phyloP scores from a whole-genome alignment of 768 basidiomycete species.

The Lactarius sanguifluus region DNA sequence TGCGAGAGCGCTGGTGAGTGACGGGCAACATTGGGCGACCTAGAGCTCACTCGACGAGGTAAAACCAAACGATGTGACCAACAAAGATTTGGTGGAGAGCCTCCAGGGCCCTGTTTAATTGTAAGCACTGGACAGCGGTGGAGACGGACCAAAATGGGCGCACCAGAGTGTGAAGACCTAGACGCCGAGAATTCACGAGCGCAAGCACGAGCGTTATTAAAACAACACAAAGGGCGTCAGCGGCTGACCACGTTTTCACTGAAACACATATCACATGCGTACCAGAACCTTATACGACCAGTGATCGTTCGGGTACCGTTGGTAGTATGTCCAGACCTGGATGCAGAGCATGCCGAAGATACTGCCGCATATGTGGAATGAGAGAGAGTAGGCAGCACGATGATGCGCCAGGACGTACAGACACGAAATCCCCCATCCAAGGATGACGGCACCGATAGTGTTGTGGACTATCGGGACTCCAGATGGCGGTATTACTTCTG shows the following conservation, averaged over 20 bases:
- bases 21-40: no score
- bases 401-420: conserved; percentile 21
- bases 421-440: conserved; percentile 28
- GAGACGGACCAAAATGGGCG: background rate
- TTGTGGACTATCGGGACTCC: conserved; percentile 8
- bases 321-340: conserved; percentile 26
- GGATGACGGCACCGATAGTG: conserved; percentile 25
- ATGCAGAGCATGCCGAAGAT: conserved; percentile 29
- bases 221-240: background rate
- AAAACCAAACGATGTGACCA: conserved; percentile 25
- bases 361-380: conserved; percentile 7
- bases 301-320: conserved; percentile 27
- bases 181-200: background rate
- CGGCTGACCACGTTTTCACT: no score
- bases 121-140: background rate
- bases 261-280: background rate
- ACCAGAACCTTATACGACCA: conserved; percentile 26
- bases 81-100: conserved; percentile 26
- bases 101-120: conserved; percentile 21
- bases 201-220: background rate
- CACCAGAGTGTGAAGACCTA: conserved; percentile 26
- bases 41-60: conserved; percentile 17
- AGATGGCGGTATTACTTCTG: no score
- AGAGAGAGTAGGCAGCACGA: background rate
- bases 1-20: background rate